Percentiles rank a stretch among this genome's conserved stretches.
These are phyloP conservation scores for Aspergillus sp. DNA, from an alignment of 2,329 filamentous ascomycete genomes.

Conservation along the genomic window DNA sequence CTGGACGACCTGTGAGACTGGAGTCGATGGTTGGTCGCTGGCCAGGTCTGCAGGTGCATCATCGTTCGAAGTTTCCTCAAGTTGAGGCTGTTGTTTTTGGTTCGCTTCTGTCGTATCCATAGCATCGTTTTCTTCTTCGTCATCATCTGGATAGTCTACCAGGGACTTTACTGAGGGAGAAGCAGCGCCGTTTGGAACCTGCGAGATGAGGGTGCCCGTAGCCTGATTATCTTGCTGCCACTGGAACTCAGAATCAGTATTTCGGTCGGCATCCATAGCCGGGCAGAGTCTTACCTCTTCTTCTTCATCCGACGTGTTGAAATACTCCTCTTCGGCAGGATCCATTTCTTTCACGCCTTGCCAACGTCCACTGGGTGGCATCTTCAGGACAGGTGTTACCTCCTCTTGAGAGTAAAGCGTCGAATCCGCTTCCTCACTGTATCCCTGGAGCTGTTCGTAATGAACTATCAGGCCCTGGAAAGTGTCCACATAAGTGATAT, in stretches of 20 bases:
- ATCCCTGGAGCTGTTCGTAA: slow-evolving; percentile 77
- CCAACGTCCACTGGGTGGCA: slow-evolving; percentile 60
- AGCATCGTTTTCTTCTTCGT: slow-evolving; percentile 70
- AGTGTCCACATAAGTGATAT: slow-evolving; percentile 78
- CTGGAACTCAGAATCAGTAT: slow-evolving; percentile 21
- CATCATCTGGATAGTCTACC: slow-evolving; percentile 91
- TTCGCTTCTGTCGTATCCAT: slow-evolving; percentile 53
- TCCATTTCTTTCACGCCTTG: slow-evolving; percentile 80
- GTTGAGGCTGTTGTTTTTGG: slow-evolving; percentile 10
- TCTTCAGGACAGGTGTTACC: slow-evolving; percentile 50
- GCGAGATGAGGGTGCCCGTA: slow-evolving; percentile 32
- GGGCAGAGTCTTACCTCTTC: slow-evolving; percentile 55
- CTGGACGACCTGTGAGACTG: slow-evolving; percentile 25
- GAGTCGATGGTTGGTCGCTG: slow-evolving; percentile 24
- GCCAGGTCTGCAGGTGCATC: slow-evolving; percentile 25
- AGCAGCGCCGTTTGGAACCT: slow-evolving; percentile 57
- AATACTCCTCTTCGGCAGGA: slow-evolving; percentile 86
- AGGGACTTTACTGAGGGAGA: slow-evolving; percentile 68
- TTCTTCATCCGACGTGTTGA: slow-evolving; percentile 84
- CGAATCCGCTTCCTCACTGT: slow-evolving; percentile 61
- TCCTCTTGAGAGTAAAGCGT: slow-evolving; percentile 70
- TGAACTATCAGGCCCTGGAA: slow-evolving; percentile 74
- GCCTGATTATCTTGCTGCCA: slow-evolving; percentile 38
- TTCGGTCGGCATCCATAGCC: neutral
- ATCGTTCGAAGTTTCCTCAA: slow-evolving; percentile 19